Conservation (phyloP, 2,329 filamentous ascomycete genomes). For the Podosphaera aphanis region DNA sequence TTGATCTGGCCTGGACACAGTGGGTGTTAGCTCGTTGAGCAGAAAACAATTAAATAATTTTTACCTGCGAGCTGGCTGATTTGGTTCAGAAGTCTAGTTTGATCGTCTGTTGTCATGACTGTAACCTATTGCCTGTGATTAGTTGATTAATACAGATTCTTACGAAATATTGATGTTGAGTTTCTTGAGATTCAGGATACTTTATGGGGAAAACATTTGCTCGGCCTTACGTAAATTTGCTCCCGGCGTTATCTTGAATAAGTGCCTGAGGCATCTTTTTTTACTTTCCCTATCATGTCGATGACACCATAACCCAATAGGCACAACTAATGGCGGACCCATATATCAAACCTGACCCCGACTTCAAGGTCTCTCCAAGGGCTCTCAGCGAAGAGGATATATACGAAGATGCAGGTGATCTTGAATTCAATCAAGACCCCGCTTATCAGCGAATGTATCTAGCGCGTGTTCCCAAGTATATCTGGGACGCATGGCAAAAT, state of each 20-base stretch:
- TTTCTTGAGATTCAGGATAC: neutral
- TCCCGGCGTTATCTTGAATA: no score
- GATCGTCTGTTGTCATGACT: slow-evolving; percentile 27
- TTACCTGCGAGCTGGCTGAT: slow-evolving; percentile 33
- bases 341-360: slow-evolving; percentile 27
- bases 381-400: slow-evolving; percentile 38
- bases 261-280: no score
- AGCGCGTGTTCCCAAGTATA: slow-evolving; percentile 52
- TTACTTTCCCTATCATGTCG: no score
- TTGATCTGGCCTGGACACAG: slow-evolving; percentile 50
- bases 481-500: slow-evolving; percentile 59
- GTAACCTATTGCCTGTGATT: neutral
- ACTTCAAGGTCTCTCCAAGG: slow-evolving; percentile 20
- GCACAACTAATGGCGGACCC: slow-evolving; percentile 16
- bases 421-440: slow-evolving; percentile 27
- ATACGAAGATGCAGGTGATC: slow-evolving; percentile 42
- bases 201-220: no score
- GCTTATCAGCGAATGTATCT: slow-evolving; percentile 34
- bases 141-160: neutral
- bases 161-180: neutral
- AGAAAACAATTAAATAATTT: slow-evolving; percentile 2
- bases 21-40: slow-evolving; percentile 19
- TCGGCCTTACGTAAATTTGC: no score
- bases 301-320: no score
- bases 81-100: slow-evolving; percentile 26